phyloP scores from a whole-genome alignment of 2,329 filamentous ascomycete genomes.

The Epichloe sylvatica region DNA sequence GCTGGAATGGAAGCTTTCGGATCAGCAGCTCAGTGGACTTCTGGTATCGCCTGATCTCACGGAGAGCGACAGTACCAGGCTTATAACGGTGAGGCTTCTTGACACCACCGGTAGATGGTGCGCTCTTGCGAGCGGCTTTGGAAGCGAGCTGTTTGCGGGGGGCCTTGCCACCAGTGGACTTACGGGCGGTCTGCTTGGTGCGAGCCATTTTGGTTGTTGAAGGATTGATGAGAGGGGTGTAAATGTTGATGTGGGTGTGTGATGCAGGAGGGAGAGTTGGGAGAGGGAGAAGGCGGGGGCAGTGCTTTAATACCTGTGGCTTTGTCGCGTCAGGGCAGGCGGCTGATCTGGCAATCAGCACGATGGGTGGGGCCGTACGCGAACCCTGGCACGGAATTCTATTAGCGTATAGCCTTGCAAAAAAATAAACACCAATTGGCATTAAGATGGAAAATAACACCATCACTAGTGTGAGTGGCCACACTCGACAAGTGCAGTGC shows the following conservation, averaged over 20 bases:
- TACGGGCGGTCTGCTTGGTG: constrained; percentile 55
- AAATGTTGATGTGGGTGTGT: constrained; percentile 17
- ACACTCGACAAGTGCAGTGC: background rate
- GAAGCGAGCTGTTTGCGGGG: constrained; percentile 94
- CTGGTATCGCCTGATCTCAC: constrained; percentile 97
- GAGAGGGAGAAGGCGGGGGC: constrained; percentile 27
- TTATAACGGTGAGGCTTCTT: constrained; percentile 90
- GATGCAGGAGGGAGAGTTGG: constrained; percentile 28
- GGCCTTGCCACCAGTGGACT: constrained; percentile 70
- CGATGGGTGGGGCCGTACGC: constrained; percentile 10
- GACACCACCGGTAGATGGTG: constrained; percentile 91
- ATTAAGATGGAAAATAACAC: background rate
- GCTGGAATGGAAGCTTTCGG: constrained; percentile 95
- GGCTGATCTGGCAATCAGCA: constrained; percentile 23
- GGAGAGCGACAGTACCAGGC: constrained; percentile 90
- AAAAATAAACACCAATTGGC: background rate
- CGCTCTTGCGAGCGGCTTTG: constrained; percentile 95
- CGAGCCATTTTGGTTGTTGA: constrained; percentile 40
- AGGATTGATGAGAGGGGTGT: constrained; percentile 17
- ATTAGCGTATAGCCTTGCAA: background rate
- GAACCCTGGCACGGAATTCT: constrained; percentile 10
- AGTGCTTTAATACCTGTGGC: constrained; percentile 27
- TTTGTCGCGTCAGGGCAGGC: constrained; percentile 15
- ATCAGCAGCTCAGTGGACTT: constrained; percentile 93
- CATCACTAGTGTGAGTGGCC: background rate